Base-by-base conservation (phyloP, 495 filamentous ascomycete species). In the Rhizodiscina lignyota region DNA sequence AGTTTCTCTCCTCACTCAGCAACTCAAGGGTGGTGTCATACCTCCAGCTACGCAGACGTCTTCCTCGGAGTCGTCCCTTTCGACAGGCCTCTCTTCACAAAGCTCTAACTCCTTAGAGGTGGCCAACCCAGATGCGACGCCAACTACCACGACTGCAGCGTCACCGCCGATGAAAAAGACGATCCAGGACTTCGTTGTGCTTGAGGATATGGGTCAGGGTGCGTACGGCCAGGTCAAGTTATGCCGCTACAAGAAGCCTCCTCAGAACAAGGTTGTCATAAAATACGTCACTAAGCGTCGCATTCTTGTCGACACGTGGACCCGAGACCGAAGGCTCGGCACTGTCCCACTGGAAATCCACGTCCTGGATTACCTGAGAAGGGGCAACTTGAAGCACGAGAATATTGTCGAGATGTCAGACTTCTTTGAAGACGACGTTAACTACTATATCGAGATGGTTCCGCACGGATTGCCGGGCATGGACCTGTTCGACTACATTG, bases 401-500 rank as follows among this genome's bases (percentile, higher is more conserved):
- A 96, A 96, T 48, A 94, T 99, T 40, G 83, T 99, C 19, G 89
- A 96, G 60, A 96, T 99, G 91, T 73, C 79, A 23, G 86, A 91
- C 39, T 99, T 96, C 58, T 99, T 99, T 52, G 89, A 99, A 53
- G 91, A 99, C 37, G 83, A 92, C 40, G 63, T 84, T 50, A 96
- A 99, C 47, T 99, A 99, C 53, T 96, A 99, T 50, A 99, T 99
- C 47, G 91, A 96, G 50, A 97, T 96, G 89, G 64, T 81, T 4
- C 89, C 89, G 10, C 89, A 97, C 44, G 89, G 89, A 4, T 66
- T 94, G 5, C 89, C 91, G 2, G 91, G 91, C 12, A 96, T 97
- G 91, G 89, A 97, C 52, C 70, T 97, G 1, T 97, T 97, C 50
- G 89, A 97, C 56, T 97, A 96, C 51, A 97, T 97, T 38, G 89